These are phyloP conservation scores for Moringa oleifera DNA, from an alignment of 345 rosid species.

Conservation along the genomic window DNA sequence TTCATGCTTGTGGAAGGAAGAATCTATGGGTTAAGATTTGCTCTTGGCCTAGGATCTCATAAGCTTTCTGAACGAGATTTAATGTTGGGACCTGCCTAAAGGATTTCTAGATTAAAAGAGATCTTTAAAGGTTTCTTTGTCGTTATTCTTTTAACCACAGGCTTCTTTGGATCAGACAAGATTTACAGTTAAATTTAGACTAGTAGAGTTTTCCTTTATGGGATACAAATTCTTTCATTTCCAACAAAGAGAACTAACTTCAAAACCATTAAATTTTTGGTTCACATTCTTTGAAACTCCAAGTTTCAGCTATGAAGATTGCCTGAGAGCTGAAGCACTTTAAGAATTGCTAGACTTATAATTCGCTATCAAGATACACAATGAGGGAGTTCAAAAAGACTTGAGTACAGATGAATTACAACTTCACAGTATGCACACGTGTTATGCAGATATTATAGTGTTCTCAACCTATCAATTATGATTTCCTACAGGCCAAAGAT, in stretches of 20 bases:
- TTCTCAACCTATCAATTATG: too few species aligned
- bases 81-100: neutral
- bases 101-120: neutral
- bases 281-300: too few species aligned
- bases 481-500: too few species aligned
- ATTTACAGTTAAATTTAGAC: neutral
- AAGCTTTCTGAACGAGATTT: neutral
- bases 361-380: neutral
- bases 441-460: too few species aligned
- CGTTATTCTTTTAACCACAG: neutral
- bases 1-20: neutral
- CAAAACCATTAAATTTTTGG: too few species aligned
- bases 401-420: neutral
- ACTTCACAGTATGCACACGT: neutral
- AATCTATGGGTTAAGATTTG: neutral
- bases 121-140: neutral
- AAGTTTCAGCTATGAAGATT: too few species aligned
- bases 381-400: neutral
- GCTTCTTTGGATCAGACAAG: neutral
- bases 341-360: too few species aligned
- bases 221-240: too few species aligned
- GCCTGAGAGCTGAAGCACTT: neutral
- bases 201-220: neutral
- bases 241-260: too few species aligned
- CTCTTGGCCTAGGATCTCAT: neutral